Evolutionary conservation across 192 early-diverging fungal species (phyloP).

Genomic region (Globomyces pollinis-pini): DNA sequence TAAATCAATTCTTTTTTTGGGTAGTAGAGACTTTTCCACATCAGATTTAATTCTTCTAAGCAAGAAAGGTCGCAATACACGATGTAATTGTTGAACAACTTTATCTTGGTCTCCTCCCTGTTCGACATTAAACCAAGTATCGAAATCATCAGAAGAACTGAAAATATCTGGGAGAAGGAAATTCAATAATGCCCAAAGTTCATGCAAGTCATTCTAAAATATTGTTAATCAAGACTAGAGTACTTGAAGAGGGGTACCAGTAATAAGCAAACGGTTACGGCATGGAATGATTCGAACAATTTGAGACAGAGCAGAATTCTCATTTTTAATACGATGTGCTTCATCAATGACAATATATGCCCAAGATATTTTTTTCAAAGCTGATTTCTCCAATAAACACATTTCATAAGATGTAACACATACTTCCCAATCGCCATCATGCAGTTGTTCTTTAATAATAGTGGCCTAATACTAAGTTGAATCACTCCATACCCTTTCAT

Average conservation of each 20-base stretch:
- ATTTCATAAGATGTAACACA: constrained; percentile 97
- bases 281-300: constrained; percentile 89
- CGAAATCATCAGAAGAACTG: constrained; percentile 87
- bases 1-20: constrained; percentile 86
- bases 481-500: constrained; percentile 53
- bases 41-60: constrained; percentile 62
- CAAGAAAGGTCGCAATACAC: constrained; percentile 54
- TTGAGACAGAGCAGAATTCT: constrained; percentile 90
- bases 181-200: constrained; percentile 97
- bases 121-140: constrained; percentile 81
- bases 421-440: constrained; percentile 65
- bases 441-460: constrained; percentile 25
- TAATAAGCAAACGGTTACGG: constrained; percentile 81
- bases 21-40: constrained; percentile 82
- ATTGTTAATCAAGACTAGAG: constrained; percentile 16
- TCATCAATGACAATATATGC: constrained; percentile 75
- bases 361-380: constrained; percentile 72
- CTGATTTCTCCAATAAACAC: constrained; percentile 81
- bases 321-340: constrained; percentile 79
- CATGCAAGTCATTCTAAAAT: constrained; percentile 96
- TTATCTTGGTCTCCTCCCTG: constrained; percentile 67
- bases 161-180: constrained; percentile 97
- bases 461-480: neutral
- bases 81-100: constrained; percentile 69
- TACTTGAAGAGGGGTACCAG: constrained; percentile 93